Conservation (phyloP, 1,139 yeast genomes). For the Blastobotrys apis region DNA sequence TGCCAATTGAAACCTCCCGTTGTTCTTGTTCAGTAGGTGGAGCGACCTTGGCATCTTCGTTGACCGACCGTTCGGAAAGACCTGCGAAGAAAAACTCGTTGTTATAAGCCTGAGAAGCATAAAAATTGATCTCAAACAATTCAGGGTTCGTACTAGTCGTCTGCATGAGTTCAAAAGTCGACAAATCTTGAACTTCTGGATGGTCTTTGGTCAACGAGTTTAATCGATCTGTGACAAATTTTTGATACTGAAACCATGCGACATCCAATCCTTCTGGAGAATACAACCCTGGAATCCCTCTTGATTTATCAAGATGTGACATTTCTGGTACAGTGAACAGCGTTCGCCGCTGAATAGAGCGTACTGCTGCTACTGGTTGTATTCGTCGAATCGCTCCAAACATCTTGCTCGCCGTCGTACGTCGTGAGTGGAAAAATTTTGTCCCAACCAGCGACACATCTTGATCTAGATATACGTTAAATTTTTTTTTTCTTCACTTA, state of each 20-base stretch:
- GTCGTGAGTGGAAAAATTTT: slow-evolving; percentile 5
- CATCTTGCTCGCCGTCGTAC: slow-evolving; percentile 1
- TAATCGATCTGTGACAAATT: slow-evolving; percentile 59
- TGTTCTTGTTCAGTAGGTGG: slow-evolving; percentile 15
- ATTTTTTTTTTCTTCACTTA: background rate
- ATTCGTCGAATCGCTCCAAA: background rate
- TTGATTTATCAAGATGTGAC: slow-evolving; percentile 28
- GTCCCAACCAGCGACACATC: background rate
- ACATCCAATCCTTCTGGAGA: slow-evolving; percentile 62
- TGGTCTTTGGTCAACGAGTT: slow-evolving; percentile 40
- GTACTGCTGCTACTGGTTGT: background rate
- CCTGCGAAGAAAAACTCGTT: slow-evolving; percentile 86
- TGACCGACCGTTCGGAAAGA: slow-evolving; percentile 36
- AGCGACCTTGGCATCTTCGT: slow-evolving; percentile 25
- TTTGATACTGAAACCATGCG: slow-evolving; percentile 83
- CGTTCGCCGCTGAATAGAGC: slow-evolving; percentile 10
- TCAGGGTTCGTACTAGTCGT: slow-evolving; percentile 66
- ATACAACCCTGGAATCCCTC: slow-evolving; percentile 72
- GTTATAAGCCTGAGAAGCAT: slow-evolving; percentile 86
- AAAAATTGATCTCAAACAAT: slow-evolving; percentile 61
- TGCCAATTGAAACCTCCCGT: slow-evolving; percentile 24
- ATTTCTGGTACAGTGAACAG: slow-evolving; percentile 33
- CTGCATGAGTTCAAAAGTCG: slow-evolving; percentile 52
- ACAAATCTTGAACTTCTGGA: slow-evolving; percentile 19
- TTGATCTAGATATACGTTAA: no score